Evolutionary conservation across 306 rosid genomes (phyloP), one percentile per base, ranked within the genome.

Genomic region (Sphenostylis stenocarpa): DNA sequence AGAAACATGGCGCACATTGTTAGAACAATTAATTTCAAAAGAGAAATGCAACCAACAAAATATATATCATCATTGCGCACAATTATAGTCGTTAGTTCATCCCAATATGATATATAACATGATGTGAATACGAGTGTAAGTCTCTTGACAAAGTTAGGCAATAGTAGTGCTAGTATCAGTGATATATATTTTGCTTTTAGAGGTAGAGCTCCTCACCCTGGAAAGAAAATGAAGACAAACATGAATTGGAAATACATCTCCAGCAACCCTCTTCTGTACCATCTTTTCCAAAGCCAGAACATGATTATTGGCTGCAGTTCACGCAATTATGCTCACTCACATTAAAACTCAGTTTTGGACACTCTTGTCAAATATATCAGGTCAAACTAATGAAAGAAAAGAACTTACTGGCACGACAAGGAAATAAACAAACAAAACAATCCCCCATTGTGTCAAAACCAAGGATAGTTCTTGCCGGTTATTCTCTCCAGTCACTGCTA

Each of bases 171-270:
- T 19, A 13, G 29, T 1, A 28, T 13, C 8, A 62, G 16, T 16
- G n/a, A 11, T 7, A 38, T 21, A 12, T 47, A 47, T 47, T 17
- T 48, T 70, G n/a, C 2, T 56, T 81, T 16, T 16, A 65, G 70
- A 72, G 70, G 5, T 52, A 47, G n/a, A 76, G 51, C 11, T 28
- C 51, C 90, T 88, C 24, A 89, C 98, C 88, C 94, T 0, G 99
- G 94, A 72, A 95, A 95, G 93, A 87, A 89, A 67, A 95, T 56
- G 94, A 95, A 95, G 88, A 88, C 96, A 81, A 80, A 92, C 97
- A 95, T 92, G 88, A 95, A 95, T 72, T 91, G 99, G 6, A 95
- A 34, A 73, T 90, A 92, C 91, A 88, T 91, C 83, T 89, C 97
- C 65, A 84, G 70, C 65, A 91, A 82, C 19, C 86, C 86, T 86